Evolutionary conservation across 345 rosid genomes (phyloP), one percentile per base, ranked within the genome.

Genomic region (Eucalyptus caleyi): DNA sequence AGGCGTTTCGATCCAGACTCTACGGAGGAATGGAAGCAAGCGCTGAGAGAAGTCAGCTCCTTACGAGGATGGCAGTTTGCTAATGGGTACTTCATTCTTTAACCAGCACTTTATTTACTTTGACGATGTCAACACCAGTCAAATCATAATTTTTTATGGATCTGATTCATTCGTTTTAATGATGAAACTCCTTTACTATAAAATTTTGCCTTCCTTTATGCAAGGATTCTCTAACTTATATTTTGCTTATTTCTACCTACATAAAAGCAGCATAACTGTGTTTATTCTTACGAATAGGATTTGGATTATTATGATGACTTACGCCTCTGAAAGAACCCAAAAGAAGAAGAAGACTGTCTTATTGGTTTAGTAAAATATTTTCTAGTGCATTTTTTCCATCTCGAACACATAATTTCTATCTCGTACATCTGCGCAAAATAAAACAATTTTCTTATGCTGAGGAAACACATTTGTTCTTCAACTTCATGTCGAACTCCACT

Each of bases 361-460:
- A 54, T 54, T 54, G 60, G 60, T 54, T 54, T 54, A 54, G 60
- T 54, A 54, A 21, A 54, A 54, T 21, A 54, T 54, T 54, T 54
- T 54, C 59, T 0, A 54, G 59, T 21, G 59, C 60, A 0, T 54
- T 54, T 21, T 54, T 54, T 54, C 26, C 60, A 8, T 54, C 11
- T 54, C 11, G 26, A 19, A 54, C 11, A n/a, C 40, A 32, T 32
- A 67, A 32, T 32, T n/a, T 67, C 80, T 67, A n/a, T 32, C 23
- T 32, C 42, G 19, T 69, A 16, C 42, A 32, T 16, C 10, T n/a
- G 37, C 37, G 37, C 18, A 32, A 65, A 65, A 30, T 65, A 65
- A 65, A 65, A 15, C 21, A n/a, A 65, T 54, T 54, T 54, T 54
- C 60, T 54, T 54, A 54, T 54, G 60, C 26, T 54, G 60, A 54